Base-by-base conservation (phyloP, 768 basidiomycete genomes). In the Fibroporia radiculosa region DNA sequence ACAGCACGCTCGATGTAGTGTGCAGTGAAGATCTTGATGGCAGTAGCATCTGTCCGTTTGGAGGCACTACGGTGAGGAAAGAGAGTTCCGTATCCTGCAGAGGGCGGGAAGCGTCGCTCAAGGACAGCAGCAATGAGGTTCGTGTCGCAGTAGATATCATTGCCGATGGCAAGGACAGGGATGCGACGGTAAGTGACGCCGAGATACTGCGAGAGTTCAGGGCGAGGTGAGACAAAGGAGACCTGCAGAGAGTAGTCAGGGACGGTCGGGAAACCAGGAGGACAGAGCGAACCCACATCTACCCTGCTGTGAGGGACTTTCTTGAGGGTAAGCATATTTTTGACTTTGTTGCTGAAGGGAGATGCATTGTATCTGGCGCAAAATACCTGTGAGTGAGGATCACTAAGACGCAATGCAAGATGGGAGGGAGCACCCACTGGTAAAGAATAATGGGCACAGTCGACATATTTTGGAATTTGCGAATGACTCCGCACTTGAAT, bases 91-190 rank as follows among this genome's bases (percentile, higher is more conserved):
- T 71, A 70, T 10, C 72, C 73, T 26, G 62, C 54, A n/a, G 68
- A 61, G 24, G 67, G n/a, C 19, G 76, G 74, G 55, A 77, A 79
- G 12, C 71, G 72, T 36, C 72, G 69, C 51, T 81, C 79, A 14
- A 81, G 67, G 2, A 63, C 67, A 18, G 68, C 56, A 11, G 66
- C 68, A 40, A 80, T 78, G 50, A 80, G 62, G 44, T 68, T 72
- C 42, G 74, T 78, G 57, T 80, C 78, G 54, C 74, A 77, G 58
- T 78, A 80, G 2, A 80, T 64, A 53, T 80, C 77, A 51, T 73
- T 75, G 12, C 78, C 78, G 34, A 81, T 75, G 7, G 78, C 74
- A 6, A 79, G 66, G 19, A 81, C 64, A 8, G 78, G 78, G 20
- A 82, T 76, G 12, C 74, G 70, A 10, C 80, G 74, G 58, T 81